Evolutionary conservation across 2,329 filamentous ascomycete genomes (phyloP).

Genomic region (Sporothrix dimorphospora): DNA sequence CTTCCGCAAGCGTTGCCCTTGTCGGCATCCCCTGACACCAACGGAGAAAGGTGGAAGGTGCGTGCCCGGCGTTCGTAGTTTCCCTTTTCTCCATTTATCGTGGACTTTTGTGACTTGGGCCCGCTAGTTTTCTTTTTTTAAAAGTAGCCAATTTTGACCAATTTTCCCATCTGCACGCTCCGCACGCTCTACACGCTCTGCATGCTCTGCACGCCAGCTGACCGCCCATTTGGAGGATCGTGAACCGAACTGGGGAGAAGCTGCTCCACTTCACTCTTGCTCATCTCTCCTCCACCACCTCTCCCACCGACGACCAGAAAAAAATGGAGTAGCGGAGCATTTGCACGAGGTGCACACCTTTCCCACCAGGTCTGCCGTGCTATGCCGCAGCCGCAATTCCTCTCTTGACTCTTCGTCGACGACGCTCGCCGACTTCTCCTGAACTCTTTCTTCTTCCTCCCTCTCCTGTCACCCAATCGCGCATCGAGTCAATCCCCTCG

Average conservation of each 20-base stretch:
- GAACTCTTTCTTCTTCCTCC: neutral
- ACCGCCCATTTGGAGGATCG: slow-evolving; percentile 29
- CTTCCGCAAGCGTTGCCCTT: slow-evolving; percentile 13
- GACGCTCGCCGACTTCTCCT: too few species aligned
- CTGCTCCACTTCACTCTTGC: neutral
- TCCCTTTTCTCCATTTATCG: neutral
- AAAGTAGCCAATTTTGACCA: neutral
- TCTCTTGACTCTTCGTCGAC: too few species aligned
- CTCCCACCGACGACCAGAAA: neutral
- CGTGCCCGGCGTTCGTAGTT: neutral
- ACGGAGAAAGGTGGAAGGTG: neutral
- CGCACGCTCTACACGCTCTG: neutral
- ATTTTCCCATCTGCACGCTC: neutral
- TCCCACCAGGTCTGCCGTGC: slow-evolving; percentile 1
- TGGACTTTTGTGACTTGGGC: neutral
- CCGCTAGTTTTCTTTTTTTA: slow-evolving; percentile 5
- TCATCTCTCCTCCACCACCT: neutral
- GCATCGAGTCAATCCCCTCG: neutral
- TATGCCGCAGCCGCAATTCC: neutral
- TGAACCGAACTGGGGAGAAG: slow-evolving; percentile 2
- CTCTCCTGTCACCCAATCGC: neutral
- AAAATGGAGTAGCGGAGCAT: slow-evolving; percentile 16
- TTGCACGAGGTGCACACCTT: neutral
- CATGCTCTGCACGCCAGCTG: slow-evolving; percentile 23
- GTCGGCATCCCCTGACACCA: slow-evolving; percentile 13